A percentile compares a stretch with the other conserved stretches of the same genome.
Conservation (phyloP, 2,329 filamentous ascomycete genomes). For the Helicocarpus griseus region DNA sequence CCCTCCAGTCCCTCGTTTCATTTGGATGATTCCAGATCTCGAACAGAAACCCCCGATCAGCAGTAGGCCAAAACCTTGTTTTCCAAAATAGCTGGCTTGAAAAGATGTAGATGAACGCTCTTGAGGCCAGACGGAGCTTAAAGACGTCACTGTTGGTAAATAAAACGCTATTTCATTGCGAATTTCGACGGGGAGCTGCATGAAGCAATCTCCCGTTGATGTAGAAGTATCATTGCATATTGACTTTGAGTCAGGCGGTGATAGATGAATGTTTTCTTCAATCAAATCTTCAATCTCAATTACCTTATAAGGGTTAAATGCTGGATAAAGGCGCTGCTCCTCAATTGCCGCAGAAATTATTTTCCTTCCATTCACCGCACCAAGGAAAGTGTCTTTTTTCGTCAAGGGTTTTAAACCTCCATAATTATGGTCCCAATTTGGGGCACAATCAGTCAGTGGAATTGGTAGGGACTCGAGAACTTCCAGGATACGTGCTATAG, state of each 20-base stretch:
- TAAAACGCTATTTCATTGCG: not conserved
- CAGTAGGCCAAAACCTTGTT: not conserved
- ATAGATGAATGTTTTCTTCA: not conserved
- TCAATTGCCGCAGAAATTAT: not conserved
- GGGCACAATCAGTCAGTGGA: not conserved
- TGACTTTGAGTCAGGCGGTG: not conserved
- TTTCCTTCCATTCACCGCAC: not conserved
- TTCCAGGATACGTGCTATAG: constrained; percentile 1
- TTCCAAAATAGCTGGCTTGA: not conserved
- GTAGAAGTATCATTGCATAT: not conserved
- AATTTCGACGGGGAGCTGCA: not conserved
- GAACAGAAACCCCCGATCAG: not conserved
- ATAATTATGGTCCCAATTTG: not conserved
- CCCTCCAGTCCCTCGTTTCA: not conserved
- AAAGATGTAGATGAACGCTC: not conserved
- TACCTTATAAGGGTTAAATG: not conserved
- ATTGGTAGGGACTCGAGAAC: not conserved
- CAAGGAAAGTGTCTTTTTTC: not conserved
- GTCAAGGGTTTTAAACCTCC: not conserved
- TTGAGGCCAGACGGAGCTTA: not conserved
- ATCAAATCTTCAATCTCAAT: not conserved
- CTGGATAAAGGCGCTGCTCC: not conserved
- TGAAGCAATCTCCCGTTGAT: not conserved
- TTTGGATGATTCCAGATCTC: not conserved
- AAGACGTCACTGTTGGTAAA: not conserved